A percentile compares a stretch with the other conserved stretches of the same genome.
phyloP scores from a whole-genome alignment of 208 protist species.

The Wallacemonas collosoma region DNA sequence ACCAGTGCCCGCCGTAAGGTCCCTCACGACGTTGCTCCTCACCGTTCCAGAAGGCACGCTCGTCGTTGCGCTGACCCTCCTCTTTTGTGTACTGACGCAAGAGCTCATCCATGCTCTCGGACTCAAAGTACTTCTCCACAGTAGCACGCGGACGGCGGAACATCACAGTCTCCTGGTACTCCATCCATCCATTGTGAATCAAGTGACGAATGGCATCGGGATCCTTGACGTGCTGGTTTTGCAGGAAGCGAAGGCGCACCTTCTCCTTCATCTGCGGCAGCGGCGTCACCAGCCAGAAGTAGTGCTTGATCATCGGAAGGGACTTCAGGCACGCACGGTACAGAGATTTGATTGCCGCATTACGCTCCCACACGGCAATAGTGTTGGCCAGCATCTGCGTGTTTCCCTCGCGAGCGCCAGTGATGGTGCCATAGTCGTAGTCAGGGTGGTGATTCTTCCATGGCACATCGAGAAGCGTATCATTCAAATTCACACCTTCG shows the following conservation, averaged over 20 bases:
- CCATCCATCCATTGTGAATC: slow-evolving; percentile 89
- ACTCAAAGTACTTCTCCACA: slow-evolving; percentile 83
- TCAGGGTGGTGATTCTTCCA: slow-evolving; percentile 83
- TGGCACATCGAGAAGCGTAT: slow-evolving; percentile 57
- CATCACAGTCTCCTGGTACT: slow-evolving; percentile 84
- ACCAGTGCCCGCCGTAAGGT: slow-evolving; percentile 89
- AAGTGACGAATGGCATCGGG: slow-evolving; percentile 87
- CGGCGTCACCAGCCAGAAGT: slow-evolving; percentile 80
- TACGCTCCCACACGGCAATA: slow-evolving; percentile 74
- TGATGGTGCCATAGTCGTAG: slow-evolving; percentile 69
- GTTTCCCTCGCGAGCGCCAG: slow-evolving; percentile 81
- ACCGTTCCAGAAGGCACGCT: slow-evolving; percentile 86
- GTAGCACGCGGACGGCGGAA: slow-evolving; percentile 75
- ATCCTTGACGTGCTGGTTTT: slow-evolving; percentile 89
- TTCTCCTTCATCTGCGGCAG: slow-evolving; percentile 85
- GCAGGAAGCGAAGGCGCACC: slow-evolving; percentile 79
- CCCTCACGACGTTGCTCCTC: slow-evolving; percentile 86
- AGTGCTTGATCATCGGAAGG: slow-evolving; percentile 88
- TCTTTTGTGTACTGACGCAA: slow-evolving; percentile 72
- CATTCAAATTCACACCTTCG: slow-evolving; percentile 61
- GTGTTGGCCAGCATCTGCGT: slow-evolving; percentile 64
- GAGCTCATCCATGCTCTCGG: slow-evolving; percentile 72
- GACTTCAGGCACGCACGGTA: slow-evolving; percentile 84
- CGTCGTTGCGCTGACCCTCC: slow-evolving; percentile 75
- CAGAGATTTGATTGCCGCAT: slow-evolving; percentile 70